Evolutionary conservation across 2,329 filamentous ascomycete species (phyloP), one percentile per base, ranked within the genome.

Genomic region (Fusarium heterosporum): DNA sequence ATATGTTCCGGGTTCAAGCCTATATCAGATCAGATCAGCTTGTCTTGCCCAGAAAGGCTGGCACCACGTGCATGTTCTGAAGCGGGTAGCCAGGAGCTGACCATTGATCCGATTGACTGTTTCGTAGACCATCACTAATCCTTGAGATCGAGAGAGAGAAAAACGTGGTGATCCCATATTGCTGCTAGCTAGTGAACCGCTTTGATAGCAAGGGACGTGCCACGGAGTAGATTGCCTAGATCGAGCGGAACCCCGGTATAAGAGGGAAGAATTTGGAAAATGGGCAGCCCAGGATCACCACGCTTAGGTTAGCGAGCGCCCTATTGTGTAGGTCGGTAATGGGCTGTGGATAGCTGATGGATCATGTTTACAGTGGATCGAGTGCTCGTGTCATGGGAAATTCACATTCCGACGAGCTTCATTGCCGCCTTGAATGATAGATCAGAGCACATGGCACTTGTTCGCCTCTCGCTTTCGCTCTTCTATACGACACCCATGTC

Each of bases 101-200:
- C 48, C 28, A 25, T 19, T 46, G 39, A 53, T 56, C 45, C 40
- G 50, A 57, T 63, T 58, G 41, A 29, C 19, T 42, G 40, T 40
- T 36, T 36, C 34, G n/a, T 17, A 17, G 34, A 9, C 7, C 14
- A 14, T 34, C 32, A 25, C 30, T 40, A 40, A 42, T 64, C 54
- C 41, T 30, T 34, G 58, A 64, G 49, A 51, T 64, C 62, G 40
- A 36, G 8, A 36, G 34, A 36, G 16, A 32, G 22, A 39, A 55
- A 64, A 64, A 63, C 59, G 52, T 52, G 61, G 59, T 59, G 55
- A 64, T 58, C 40, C 32, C 38, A 43, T 25, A 62, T 39, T 41
- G 30, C 46, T 40, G 36, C 36, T 38, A 45, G 39, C 45, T 45
- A 42, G 42, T 45, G 43, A 59, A 16, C 45, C 57, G 41, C 28